A percentile compares a stretch with the other conserved stretches of the same genome.
These are phyloP conservation scores for Neocatenulostroma microsporum DNA, from an alignment of 2,329 filamentous ascomycete genomes.

Conservation along the genomic window DNA sequence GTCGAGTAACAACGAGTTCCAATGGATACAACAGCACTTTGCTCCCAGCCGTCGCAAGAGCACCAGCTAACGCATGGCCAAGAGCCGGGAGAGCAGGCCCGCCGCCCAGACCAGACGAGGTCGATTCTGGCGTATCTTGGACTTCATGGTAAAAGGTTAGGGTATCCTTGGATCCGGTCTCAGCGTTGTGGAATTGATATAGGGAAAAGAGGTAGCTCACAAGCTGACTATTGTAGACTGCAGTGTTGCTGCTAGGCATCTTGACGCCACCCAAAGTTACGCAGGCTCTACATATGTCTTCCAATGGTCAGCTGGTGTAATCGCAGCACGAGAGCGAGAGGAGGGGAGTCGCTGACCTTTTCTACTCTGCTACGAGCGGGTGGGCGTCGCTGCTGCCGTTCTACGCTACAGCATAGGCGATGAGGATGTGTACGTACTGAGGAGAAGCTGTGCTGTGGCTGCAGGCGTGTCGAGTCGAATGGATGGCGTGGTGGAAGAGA, in stretches of 20 bases:
- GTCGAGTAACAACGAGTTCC: constrained; percentile 69
- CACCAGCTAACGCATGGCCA: constrained; percentile 74
- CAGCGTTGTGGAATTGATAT: constrained; percentile 14
- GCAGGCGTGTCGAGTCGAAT: not conserved
- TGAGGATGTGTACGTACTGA: constrained; percentile 7
- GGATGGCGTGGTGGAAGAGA: not conserved
- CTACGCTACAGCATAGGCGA: not conserved
- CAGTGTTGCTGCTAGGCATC: not conserved
- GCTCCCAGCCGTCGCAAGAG: constrained; percentile 67
- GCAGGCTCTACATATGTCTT: no score
- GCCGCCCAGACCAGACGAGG: constrained; percentile 4
- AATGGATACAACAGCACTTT: constrained; percentile 75
- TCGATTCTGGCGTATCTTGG: constrained; percentile 13
- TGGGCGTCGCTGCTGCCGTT: not conserved
- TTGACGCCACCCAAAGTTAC: no score
- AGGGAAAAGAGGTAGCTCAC: constrained; percentile 10
- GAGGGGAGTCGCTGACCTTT: not conserved
- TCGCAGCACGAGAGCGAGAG: no score
- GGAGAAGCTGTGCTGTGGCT: constrained; percentile 8
- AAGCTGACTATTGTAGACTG: constrained; percentile 12
- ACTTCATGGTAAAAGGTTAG: constrained; percentile 24
- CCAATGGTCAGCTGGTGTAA: no score
- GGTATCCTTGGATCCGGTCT: constrained; percentile 21
- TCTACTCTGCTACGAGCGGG: not conserved
- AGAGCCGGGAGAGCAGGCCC: constrained; percentile 59